A percentile compares a stretch with the other conserved stretches of the same genome.
Conservation (phyloP, 2,329 filamentous ascomycete species). For the Penicillium sp. region DNA sequence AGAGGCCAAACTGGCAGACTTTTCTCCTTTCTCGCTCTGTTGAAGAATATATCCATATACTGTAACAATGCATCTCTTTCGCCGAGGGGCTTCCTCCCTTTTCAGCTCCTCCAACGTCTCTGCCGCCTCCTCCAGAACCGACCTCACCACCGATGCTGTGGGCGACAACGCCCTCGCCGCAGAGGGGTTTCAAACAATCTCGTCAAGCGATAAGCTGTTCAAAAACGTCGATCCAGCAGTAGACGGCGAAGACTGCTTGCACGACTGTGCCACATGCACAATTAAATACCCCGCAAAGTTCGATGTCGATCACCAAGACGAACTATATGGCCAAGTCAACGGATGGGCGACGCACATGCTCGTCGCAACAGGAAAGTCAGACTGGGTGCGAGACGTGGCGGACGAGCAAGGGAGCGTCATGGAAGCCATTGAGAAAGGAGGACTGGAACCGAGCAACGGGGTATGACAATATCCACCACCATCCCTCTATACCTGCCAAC, state of each 20-base stretch:
- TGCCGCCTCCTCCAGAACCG: conserved; percentile 20
- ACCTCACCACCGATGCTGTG: conserved; percentile 19
- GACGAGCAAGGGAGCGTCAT: conserved; percentile 86
- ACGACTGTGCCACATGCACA: conserved; percentile 79
- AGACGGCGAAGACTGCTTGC: conserved; percentile 85
- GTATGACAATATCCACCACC: conserved; percentile 25
- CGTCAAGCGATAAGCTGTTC: conserved; percentile 61
- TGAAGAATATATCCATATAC: neutral
- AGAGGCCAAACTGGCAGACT: neutral
- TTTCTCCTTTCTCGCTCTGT: neutral
- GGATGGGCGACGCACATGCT: conserved; percentile 87
- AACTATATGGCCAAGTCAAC: conserved; percentile 80
- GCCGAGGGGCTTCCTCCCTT: conserved; percentile 31
- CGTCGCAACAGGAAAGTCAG: conserved; percentile 90
- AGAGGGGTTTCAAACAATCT: conserved; percentile 48
- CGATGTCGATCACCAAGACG: conserved; percentile 69
- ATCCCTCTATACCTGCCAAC: neutral
- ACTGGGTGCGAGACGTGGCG: conserved; percentile 86
- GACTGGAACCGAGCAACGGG: conserved; percentile 41
- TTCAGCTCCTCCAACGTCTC: conserved; percentile 30
- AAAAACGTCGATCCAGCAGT: conserved; percentile 67
- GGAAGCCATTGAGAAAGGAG: conserved; percentile 62
- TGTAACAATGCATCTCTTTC: conserved; percentile 35
- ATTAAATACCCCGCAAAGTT: conserved; percentile 74
- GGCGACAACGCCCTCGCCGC: conserved; percentile 18